These are phyloP conservation scores for Colletotrichum tanaceti DNA, from an alignment of 2,329 filamentous ascomycete genomes.

Conservation along the genomic window DNA sequence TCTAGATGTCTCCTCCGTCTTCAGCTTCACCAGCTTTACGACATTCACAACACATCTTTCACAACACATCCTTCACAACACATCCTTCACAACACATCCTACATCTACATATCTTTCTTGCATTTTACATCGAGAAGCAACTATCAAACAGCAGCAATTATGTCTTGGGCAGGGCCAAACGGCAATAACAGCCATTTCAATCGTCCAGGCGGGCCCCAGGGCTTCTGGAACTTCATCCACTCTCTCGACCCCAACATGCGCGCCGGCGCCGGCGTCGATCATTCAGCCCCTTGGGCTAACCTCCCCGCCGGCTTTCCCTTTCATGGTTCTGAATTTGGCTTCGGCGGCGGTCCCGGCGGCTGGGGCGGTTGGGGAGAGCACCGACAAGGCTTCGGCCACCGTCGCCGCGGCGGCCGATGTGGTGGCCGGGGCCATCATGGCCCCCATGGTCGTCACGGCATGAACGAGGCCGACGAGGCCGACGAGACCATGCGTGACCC, in stretches of 20 bases:
- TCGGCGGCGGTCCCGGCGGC: constrained; percentile 33
- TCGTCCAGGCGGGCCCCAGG: constrained; percentile 24
- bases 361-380: constrained; percentile 34
- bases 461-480: constrained; percentile 35
- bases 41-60: neutral
- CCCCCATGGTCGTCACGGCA: constrained; percentile 38
- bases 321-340: constrained; percentile 36
- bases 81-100: neutral
- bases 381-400: constrained; percentile 22
- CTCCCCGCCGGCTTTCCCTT: constrained; percentile 52
- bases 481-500: constrained; percentile 32
- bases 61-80: no score
- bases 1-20: neutral
- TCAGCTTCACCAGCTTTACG: constrained; percentile 33
- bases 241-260: constrained; percentile 47
- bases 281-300: constrained; percentile 45
- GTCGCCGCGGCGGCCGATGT: constrained; percentile 29
- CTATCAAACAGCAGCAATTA: constrained; percentile 23
- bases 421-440: constrained; percentile 35
- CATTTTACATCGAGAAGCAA: neutral
- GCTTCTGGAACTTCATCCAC: constrained; percentile 49
- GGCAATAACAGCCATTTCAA: constrained; percentile 32
- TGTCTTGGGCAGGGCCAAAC: constrained; percentile 41
- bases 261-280: constrained; percentile 54
- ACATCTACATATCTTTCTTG: neutral